Evolutionary conservation across 805 yeast genomes (phyloP).

Genomic region (Myxozyma nipponensis): DNA sequence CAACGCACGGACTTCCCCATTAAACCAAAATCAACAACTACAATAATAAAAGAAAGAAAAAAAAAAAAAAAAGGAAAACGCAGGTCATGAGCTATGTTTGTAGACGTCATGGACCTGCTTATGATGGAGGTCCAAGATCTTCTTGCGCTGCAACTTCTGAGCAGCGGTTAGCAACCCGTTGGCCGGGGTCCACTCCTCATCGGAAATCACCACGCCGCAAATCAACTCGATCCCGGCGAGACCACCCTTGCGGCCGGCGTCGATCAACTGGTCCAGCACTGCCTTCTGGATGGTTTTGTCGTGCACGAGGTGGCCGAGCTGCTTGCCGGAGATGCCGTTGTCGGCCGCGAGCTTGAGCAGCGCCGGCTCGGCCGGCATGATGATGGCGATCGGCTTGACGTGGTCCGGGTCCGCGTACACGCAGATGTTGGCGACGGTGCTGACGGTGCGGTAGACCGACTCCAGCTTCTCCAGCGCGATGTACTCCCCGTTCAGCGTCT

Average conservation of each 20-base stretch:
- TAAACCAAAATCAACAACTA: too few relatives aligned
- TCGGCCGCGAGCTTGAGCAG: conserved; percentile 59
- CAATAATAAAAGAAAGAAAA: too few relatives aligned
- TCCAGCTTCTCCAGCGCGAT: conserved; percentile 95
- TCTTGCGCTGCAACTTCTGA: conserved; percentile 91
- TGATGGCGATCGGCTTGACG: conserved; percentile 89
- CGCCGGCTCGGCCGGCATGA: conserved; percentile 72
- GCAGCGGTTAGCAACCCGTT: conserved; percentile 92
- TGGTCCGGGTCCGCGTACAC: conserved; percentile 86
- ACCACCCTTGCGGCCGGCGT: conserved; percentile 78
- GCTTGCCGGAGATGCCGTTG: conserved; percentile 47
- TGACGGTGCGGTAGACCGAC: conserved; percentile 80
- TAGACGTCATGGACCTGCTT: conserved; percentile 67
- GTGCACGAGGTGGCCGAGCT: conserved; percentile 48
- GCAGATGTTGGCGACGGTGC: conserved; percentile 74
- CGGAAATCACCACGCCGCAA: conserved; percentile 70
- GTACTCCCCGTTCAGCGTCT: conserved; percentile 95
- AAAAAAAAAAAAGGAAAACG: background rate
- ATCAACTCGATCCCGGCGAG: conserved; percentile 81
- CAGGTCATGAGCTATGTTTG: conserved; percentile 19
- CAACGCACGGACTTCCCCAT: background rate
- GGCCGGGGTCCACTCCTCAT: conserved; percentile 97
- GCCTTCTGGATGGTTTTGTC: conserved; percentile 55
- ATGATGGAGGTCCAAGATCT: conserved; percentile 68
- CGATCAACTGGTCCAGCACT: conserved; percentile 56